Base-by-base conservation (phyloP, 1,284 basidiomycete species). In the Filobasidium uniguttulatum region DNA sequence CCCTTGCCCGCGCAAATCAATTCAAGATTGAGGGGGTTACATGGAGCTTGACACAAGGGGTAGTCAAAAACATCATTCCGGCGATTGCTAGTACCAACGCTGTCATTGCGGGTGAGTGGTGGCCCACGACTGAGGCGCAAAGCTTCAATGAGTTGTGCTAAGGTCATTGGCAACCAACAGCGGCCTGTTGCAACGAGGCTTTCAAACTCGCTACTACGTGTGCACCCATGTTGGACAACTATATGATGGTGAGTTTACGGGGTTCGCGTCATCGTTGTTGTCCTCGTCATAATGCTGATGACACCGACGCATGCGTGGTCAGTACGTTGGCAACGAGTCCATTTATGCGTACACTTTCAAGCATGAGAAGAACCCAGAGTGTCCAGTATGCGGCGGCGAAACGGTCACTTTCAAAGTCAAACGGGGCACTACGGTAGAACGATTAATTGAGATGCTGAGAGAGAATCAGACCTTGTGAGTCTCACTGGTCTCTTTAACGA, bases 41-140 rank as follows among this genome's bases (percentile, higher is more conserved):
- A 3, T 99, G 93, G 88, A 83, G 85, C 4, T 73, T 96, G 37
- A 98, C 94, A 0, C 94, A 98, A 67, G 94, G 94, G 41, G 94
- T 99, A 29, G 91, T 98, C 46, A 99, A 99, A 75, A 96, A 97
- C 65, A 97, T 99, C 68, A 98, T 99, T 57, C 93, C 93, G 12
- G 93, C 94, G 28, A 94, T 97, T 57, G 90, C 90, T 1, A 90
- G 86, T 1, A 96, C 91, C 9, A 96, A 94, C 61, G 89, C 90
- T 36, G 89, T 96, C 64, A 90, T 97, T 56, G 85, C 90, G 28
- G 87, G 87, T 85, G 34, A 44, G 66, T 52, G 20, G 15, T 38
- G 17, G 41, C 40, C 26, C 2, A 25, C n/a, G 15, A 15, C 9
- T 34, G 31, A 19, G 20, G 17, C 22, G 3, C 8, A 12, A 10